A percentile compares a stretch with the other conserved stretches of the same genome.
These are phyloP conservation scores for Gossypium rotundifolium DNA, from an alignment of 345 rosid genomes.

Conservation along the genomic window DNA sequence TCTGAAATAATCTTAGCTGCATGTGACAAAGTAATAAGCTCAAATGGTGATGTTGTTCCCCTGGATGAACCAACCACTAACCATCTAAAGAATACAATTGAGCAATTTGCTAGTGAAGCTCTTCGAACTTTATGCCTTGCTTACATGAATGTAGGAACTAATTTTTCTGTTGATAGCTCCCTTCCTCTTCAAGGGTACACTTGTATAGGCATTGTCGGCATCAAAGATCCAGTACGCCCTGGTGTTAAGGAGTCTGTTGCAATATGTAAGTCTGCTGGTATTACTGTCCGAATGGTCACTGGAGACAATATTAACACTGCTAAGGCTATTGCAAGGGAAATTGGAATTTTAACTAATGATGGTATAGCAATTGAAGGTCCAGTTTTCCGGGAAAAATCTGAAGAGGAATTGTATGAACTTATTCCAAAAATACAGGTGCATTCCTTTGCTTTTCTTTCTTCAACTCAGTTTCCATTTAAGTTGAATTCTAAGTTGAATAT, in stretches of 20 bases:
- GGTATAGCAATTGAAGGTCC: constrained; percentile 64
- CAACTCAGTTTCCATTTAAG: not conserved
- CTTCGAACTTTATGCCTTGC: constrained; percentile 95
- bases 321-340: constrained; percentile 86
- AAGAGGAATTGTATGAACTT: constrained; percentile 47
- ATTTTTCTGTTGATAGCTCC: constrained; percentile 40
- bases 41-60: constrained; percentile 65
- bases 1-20: constrained; percentile 72
- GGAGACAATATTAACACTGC: constrained; percentile 90
- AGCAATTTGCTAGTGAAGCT: constrained; percentile 80
- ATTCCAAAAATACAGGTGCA: constrained; percentile 86
- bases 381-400: constrained; percentile 46
- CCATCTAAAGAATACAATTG: constrained; percentile 48
- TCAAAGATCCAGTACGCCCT: constrained; percentile 81
- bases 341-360: constrained; percentile 66
- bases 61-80: constrained; percentile 46
- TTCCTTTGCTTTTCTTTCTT: not conserved
- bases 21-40: constrained; percentile 66
- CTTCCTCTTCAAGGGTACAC: constrained; percentile 57
- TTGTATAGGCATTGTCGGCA: constrained; percentile 75
- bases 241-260: constrained; percentile 85
- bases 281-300: constrained; percentile 75
- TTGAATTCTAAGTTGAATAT: not conserved
- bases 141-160: constrained; percentile 55
- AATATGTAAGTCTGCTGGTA: constrained; percentile 78